Percentiles rank a stretch among this genome's conserved stretches.
Conservation (phyloP, 352 stramenopile genomes). For the Globisporangium echinulatum region DNA sequence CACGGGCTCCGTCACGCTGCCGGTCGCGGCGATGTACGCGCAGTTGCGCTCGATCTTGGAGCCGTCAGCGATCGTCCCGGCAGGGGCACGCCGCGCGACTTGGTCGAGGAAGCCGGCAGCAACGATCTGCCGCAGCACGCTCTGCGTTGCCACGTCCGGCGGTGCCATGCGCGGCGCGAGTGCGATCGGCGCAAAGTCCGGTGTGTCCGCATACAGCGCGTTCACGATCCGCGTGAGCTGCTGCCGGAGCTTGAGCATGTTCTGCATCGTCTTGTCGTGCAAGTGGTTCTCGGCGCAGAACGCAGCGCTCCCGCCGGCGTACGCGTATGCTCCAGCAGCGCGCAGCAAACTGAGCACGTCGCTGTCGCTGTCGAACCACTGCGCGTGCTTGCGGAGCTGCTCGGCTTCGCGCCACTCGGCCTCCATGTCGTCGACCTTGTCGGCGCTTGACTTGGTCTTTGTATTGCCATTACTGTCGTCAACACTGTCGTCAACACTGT, state of each 20-base stretch:
- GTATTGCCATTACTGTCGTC: constrained; percentile 7
- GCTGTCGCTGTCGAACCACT: constrained; percentile 79
- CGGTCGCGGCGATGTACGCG: constrained; percentile 58
- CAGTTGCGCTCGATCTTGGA: constrained; percentile 83
- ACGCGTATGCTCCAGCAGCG: constrained; percentile 73
- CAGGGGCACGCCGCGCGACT: constrained; percentile 63
- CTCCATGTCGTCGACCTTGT: constrained; percentile 59
- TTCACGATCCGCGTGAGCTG: constrained; percentile 84
- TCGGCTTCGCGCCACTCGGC: constrained; percentile 71
- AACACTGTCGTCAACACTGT: constrained; percentile 15
- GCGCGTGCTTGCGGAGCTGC: constrained; percentile 55
- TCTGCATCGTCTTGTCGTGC: constrained; percentile 85
- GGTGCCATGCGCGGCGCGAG: constrained; percentile 65
- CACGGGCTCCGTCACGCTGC: constrained; percentile 54
- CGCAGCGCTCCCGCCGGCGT: constrained; percentile 41
- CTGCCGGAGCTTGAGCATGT: constrained; percentile 81
- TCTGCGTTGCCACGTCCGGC: constrained; percentile 50
- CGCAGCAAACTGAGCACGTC: constrained; percentile 75
- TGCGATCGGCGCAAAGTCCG: constrained; percentile 25
- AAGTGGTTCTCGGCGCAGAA: constrained; percentile 77
- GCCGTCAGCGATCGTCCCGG: constrained; percentile 69
- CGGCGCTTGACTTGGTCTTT: constrained; percentile 6
- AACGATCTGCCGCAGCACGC: constrained; percentile 67
- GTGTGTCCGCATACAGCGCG: constrained; percentile 37
- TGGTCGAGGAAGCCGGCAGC: constrained; percentile 77